A percentile compares a stretch with the other conserved stretches of the same genome.
phyloP scores from a whole-genome alignment of 805 yeast species.

The Pachysolen tannophilus region DNA sequence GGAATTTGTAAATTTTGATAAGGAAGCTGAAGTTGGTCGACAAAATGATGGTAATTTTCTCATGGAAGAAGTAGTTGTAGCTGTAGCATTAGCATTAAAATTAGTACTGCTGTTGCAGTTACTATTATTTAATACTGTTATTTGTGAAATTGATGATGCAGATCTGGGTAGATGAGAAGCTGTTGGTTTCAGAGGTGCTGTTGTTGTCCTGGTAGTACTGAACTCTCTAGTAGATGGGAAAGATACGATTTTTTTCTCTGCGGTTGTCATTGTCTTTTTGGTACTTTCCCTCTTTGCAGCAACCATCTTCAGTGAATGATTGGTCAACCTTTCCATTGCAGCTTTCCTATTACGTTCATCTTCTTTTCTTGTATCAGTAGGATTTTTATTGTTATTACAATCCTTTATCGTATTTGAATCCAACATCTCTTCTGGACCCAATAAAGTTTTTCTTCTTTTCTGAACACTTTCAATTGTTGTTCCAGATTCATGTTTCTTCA shows the following conservation, averaged over 20 bases:
- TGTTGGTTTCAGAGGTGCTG: neutral
- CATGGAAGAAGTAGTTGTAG: neutral
- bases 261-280: neutral
- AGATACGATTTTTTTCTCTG: neutral
- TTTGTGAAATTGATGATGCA: neutral
- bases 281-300: neutral
- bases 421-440: constrained; percentile 5
- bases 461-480: neutral
- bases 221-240: neutral
- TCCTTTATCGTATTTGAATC: neutral
- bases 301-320: too few species aligned
- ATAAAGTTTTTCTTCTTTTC: constrained; percentile 7
- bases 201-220: neutral
- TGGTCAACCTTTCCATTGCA: neutral
- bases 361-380: constrained; percentile 2
- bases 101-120: too few species aligned
- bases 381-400: constrained; percentile 1
- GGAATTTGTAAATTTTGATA: neutral
- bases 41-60: neutral
- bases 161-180: neutral
- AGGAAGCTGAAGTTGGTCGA: neutral
- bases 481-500: neutral
- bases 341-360: neutral
- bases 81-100: neutral
- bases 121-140: neutral